A percentile compares a stretch with the other conserved stretches of the same genome.
phyloP scores from a whole-genome alignment of 1,284 basidiomycete species.

The Ganoderma lingzhi region DNA sequence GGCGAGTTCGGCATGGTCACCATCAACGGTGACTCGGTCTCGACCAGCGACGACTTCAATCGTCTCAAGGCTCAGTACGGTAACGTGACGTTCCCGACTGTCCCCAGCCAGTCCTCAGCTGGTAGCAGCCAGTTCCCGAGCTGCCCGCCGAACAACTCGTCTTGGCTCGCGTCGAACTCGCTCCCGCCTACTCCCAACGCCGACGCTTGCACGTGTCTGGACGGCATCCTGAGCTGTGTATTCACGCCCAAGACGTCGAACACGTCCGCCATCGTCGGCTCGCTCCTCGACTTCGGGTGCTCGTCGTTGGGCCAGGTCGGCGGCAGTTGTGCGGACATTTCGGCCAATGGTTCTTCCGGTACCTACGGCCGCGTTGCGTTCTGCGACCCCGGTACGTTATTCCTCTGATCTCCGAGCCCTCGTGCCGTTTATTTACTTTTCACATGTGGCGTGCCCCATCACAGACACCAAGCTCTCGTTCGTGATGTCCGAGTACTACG shows the following conservation, averaged over 20 bases:
- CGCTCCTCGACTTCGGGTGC: constrained; percentile 76
- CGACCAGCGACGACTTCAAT: constrained; percentile 72
- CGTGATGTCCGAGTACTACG: constrained; percentile 85
- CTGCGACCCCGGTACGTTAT: constrained; percentile 76
- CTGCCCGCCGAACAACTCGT: constrained; percentile 70
- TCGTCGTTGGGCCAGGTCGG: constrained; percentile 69
- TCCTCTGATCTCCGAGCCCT: neutral
- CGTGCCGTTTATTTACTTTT: neutral
- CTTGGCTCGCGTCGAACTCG: constrained; percentile 70
- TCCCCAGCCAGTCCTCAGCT: constrained; percentile 65
- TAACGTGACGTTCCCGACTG: constrained; percentile 67
- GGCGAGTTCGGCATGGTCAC: constrained; percentile 89
- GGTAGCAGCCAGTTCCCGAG: constrained; percentile 61
- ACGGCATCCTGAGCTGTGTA: constrained; percentile 72
- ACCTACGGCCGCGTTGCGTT: constrained; percentile 78
- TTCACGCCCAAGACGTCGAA: constrained; percentile 72
- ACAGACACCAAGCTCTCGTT: constrained; percentile 83
- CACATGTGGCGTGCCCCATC: constrained; percentile 20
- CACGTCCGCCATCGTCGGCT: constrained; percentile 73
- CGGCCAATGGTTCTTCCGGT: constrained; percentile 77
- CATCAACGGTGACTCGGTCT: constrained; percentile 72
- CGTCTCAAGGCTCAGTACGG: constrained; percentile 71
- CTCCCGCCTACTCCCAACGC: constrained; percentile 88
- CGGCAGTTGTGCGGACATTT: constrained; percentile 73
- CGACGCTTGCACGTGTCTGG: constrained; percentile 81